Evolutionary conservation across 1,284 basidiomycete genomes (phyloP).

Genomic region (Austroboletus novae-zelandiae): DNA sequence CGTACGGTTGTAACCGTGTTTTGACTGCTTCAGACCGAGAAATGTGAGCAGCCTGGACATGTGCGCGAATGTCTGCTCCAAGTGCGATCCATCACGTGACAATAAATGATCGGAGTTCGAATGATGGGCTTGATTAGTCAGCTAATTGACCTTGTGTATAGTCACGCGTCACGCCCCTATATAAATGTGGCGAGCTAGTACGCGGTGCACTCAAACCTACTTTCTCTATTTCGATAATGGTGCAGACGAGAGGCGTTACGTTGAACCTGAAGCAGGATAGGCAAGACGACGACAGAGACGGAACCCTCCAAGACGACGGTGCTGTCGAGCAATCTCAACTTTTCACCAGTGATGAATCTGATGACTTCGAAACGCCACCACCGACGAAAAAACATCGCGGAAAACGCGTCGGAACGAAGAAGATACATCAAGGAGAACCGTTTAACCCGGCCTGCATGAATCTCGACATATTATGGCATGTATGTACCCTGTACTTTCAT

Average conservation of each 20-base stretch:
- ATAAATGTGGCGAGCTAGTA: no score
- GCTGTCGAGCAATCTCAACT: not conserved
- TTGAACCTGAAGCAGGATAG: no score
- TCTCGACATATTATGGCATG: slow-evolving; percentile 18
- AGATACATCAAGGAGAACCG: slow-evolving; percentile 11
- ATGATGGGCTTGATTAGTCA: no score
- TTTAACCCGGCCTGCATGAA: slow-evolving; percentile 15
- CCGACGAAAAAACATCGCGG: slow-evolving; percentile 8
- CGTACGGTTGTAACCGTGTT: slow-evolving; percentile 13
- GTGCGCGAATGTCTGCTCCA: not conserved
- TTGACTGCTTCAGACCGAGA: slow-evolving; percentile 23
- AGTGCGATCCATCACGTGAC: not conserved
- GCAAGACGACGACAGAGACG: slow-evolving; percentile 1
- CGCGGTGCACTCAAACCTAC: no score
- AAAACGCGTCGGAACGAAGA: slow-evolving; percentile 1
- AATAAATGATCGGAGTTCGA: no score
- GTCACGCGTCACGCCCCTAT: no score
- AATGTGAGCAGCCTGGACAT: slow-evolving; percentile 29
- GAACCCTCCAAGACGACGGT: not conserved
- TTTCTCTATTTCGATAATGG: no score
- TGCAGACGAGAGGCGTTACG: no score
- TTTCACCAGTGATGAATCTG: no score
- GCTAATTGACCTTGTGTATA: no score
- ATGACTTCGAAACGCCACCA: no score
- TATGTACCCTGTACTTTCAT: not conserved